phyloP scores from a whole-genome alignment of 768 basidiomycete genomes.

The Rhodosporidiobolus sp. region DNA sequence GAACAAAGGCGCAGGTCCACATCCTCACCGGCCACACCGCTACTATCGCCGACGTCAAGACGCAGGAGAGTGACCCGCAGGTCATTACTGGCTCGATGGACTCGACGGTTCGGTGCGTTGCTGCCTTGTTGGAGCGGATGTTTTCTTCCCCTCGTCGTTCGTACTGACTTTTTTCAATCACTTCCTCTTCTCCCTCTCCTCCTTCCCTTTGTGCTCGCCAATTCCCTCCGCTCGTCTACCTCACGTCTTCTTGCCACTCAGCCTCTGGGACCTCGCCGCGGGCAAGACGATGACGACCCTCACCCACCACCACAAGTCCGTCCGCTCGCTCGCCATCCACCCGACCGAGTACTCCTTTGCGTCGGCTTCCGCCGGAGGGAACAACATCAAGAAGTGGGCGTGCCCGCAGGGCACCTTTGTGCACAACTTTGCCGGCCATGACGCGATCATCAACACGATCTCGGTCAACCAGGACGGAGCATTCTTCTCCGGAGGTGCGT shows the following conservation, averaged over 20 bases:
- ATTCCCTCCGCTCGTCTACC: background rate
- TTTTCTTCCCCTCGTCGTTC: no score
- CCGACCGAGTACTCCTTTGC: slow-evolving; percentile 97
- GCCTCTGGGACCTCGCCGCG: slow-evolving; percentile 95
- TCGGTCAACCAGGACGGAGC: slow-evolving; percentile 93
- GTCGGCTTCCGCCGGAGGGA: slow-evolving; percentile 92
- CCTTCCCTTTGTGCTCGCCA: no score
- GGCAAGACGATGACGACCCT: slow-evolving; percentile 94
- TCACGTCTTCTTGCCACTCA: slow-evolving; percentile 44
- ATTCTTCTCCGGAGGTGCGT: slow-evolving; percentile 89
- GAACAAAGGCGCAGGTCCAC: slow-evolving; percentile 93
- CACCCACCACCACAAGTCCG: slow-evolving; percentile 99
- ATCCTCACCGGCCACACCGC: slow-evolving; percentile 89
- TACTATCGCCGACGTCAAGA: slow-evolving; percentile 92
- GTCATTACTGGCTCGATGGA: slow-evolving; percentile 99
- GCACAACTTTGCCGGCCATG: slow-evolving; percentile 92
- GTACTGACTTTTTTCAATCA: background rate
- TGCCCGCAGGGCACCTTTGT: slow-evolving; percentile 95
- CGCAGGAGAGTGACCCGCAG: slow-evolving; percentile 95
- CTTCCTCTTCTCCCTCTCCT: background rate
- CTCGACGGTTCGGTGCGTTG: slow-evolving; percentile 78
- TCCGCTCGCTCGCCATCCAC: slow-evolving; percentile 88
- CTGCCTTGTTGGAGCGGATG: no score
- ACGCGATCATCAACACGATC: slow-evolving; percentile 94
- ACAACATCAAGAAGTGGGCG: slow-evolving; percentile 99